Evolutionary conservation across 2,329 filamentous ascomycete genomes (phyloP).

Genomic region (Rutstroemia sp.): DNA sequence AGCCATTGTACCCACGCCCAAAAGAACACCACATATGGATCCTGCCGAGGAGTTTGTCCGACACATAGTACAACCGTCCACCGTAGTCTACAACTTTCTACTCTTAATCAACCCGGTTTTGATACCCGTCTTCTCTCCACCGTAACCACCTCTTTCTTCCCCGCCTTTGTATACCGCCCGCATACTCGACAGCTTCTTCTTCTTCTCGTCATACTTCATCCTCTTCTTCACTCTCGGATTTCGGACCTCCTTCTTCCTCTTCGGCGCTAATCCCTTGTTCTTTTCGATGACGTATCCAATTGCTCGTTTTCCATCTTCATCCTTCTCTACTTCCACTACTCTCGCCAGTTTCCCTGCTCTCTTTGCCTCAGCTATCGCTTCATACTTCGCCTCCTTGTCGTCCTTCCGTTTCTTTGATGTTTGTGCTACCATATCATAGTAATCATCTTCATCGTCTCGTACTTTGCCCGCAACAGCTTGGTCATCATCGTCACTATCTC

Average conservation of each 20-base stretch:
- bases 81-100: conserved; percentile 55
- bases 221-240: conserved; percentile 98
- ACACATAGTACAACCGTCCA: neutral
- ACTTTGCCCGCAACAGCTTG: conserved; percentile 34
- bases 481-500: conserved; percentile 38
- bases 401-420: conserved; percentile 62
- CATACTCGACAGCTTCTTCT: conserved; percentile 91
- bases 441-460: conserved; percentile 53
- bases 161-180: conserved; percentile 81
- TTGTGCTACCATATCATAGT: conserved; percentile 83
- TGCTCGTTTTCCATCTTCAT: conserved; percentile 80
- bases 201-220: conserved; percentile 91
- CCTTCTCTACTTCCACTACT: conserved; percentile 59
- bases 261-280: conserved; percentile 90
- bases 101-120: conserved; percentile 91
- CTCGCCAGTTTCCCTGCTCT: conserved; percentile 55
- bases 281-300: conserved; percentile 93
- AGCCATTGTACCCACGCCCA: neutral
- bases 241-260: conserved; percentile 85
- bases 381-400: conserved; percentile 56
- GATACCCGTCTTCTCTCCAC: conserved; percentile 89
- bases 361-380: conserved; percentile 50
- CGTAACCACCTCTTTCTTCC: conserved; percentile 77
- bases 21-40: neutral
- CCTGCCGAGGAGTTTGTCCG: neutral